Conservation (phyloP, 169 alveolate genomes). For the Eimeria tenella region DNA sequence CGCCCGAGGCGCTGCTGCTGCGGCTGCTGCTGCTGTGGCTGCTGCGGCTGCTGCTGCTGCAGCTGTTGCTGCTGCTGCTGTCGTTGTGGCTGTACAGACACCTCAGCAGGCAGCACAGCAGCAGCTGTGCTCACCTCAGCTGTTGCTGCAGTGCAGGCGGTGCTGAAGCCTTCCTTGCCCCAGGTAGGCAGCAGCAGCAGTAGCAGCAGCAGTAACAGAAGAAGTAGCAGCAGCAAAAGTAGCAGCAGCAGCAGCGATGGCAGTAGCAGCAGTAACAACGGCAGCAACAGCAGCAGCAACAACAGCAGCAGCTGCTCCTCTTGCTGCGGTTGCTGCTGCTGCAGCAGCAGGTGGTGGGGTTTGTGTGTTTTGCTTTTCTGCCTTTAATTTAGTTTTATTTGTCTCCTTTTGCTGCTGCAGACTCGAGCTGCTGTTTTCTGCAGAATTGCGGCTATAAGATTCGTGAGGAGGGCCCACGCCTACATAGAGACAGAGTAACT, state of each 20-base stretch:
- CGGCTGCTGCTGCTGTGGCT: not conserved
- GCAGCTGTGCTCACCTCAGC: not conserved
- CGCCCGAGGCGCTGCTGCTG: not conserved
- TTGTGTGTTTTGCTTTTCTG: too few relatives aligned
- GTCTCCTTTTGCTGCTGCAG: not conserved
- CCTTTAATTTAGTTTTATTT: too few relatives aligned
- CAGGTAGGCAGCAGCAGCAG: not conserved
- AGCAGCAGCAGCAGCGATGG: too few relatives aligned
- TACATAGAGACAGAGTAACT: not conserved
- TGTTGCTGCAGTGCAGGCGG: not conserved
- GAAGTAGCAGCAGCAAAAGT: too few relatives aligned
- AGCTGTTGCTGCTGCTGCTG: not conserved
- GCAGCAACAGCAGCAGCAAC: too few relatives aligned
- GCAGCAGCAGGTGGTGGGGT: too few relatives aligned
- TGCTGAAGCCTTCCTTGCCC: not conserved
- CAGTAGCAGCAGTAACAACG: too few relatives aligned
- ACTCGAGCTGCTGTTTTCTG: not conserved
- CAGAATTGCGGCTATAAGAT: not conserved
- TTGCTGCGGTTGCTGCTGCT: too few relatives aligned
- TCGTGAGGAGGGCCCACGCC: not conserved
- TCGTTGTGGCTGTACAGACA: not conserved
- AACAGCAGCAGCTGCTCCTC: too few relatives aligned
- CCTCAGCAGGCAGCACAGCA: not conserved
- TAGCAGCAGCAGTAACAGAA: too few relatives aligned
- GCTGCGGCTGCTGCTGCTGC: not conserved